Evolutionary conservation across 2,329 filamentous ascomycete genomes (phyloP).

Genomic region (Colletotrichum liriopes): DNA sequence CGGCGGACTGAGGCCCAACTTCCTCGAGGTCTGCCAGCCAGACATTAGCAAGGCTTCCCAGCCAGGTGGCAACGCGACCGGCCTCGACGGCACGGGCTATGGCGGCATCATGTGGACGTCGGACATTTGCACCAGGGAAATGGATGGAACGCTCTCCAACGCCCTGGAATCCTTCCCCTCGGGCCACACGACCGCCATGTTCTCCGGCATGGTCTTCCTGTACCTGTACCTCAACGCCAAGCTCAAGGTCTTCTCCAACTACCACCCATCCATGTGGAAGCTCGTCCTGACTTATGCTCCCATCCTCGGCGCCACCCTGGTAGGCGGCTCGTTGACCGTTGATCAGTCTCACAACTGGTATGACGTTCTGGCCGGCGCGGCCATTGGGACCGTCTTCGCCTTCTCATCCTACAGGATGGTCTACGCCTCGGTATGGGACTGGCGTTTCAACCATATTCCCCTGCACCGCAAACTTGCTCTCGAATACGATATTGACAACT

Average conservation of each 20-base stretch:
- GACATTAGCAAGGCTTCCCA: conserved; percentile 61
- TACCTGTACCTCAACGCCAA: conserved; percentile 85
- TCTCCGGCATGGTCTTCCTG: conserved; percentile 80
- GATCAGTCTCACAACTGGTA: conserved; percentile 85
- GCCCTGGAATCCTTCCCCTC: conserved; percentile 80
- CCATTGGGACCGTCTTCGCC: conserved; percentile 77
- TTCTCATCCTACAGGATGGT: conserved; percentile 78
- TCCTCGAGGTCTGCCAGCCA: conserved; percentile 80
- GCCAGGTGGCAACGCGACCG: conserved; percentile 56
- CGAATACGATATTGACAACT: conserved; percentile 60
- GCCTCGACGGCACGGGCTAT: conserved; percentile 68
- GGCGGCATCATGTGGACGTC: conserved; percentile 77
- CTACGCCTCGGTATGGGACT: conserved; percentile 79
- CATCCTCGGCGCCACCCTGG: conserved; percentile 76
- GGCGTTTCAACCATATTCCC: conserved; percentile 77
- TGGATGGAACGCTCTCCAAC: conserved; percentile 76
- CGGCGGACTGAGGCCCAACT: conserved; percentile 79
- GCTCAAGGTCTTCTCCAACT: conserved; percentile 81
- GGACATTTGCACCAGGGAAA: conserved; percentile 79
- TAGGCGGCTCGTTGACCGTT: conserved; percentile 79
- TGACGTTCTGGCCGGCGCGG: conserved; percentile 75
- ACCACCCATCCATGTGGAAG: conserved; percentile 85
- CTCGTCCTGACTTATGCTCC: conserved; percentile 76
- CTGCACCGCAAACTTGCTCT: conserved; percentile 73
- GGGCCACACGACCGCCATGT: conserved; percentile 82